These are phyloP conservation scores for Gymnopilus junonius DNA, from an alignment of 768 basidiomycete species.

Conservation along the genomic window DNA sequence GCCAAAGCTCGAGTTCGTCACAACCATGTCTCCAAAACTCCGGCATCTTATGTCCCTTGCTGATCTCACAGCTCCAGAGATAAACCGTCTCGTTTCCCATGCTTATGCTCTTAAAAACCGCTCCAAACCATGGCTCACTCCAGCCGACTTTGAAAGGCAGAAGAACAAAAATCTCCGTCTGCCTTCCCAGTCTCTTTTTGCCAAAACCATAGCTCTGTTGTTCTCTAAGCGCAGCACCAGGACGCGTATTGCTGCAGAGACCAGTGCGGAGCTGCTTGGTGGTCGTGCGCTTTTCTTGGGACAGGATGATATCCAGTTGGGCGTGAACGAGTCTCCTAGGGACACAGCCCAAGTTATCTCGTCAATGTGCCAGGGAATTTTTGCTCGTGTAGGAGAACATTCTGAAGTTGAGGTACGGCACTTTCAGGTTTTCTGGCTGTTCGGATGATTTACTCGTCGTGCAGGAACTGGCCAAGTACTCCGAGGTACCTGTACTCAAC, in stretches of 20 bases:
- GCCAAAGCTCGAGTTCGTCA: not conserved
- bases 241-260: constrained; percentile 89
- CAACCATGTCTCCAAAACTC: constrained; percentile 29
- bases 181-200: constrained; percentile 76
- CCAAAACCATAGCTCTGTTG: constrained; percentile 85
- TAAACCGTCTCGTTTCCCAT: constrained; percentile 65
- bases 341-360: constrained; percentile 91
- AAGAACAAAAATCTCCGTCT: constrained; percentile 48
- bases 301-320: constrained; percentile 89
- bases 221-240: constrained; percentile 95
- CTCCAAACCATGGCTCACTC: constrained; percentile 70
- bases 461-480: constrained; percentile 89
- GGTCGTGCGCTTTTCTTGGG: constrained; percentile 92
- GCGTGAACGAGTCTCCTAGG: constrained; percentile 87
- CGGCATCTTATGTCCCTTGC: constrained; percentile 90
- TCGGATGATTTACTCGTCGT: constrained; percentile 3
- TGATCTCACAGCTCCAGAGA: constrained; percentile 80
- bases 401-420: constrained; percentile 83
- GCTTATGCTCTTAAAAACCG: constrained; percentile 66
- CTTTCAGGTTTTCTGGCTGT: not conserved
- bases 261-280: constrained; percentile 76
- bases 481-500: constrained; percentile 93
- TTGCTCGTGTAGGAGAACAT: constrained; percentile 94
- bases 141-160: constrained; percentile 33
- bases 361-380: constrained; percentile 96